Evolutionary conservation across 2,329 filamentous ascomycete species (phyloP).

Genomic region (Monascus ruber): DNA sequence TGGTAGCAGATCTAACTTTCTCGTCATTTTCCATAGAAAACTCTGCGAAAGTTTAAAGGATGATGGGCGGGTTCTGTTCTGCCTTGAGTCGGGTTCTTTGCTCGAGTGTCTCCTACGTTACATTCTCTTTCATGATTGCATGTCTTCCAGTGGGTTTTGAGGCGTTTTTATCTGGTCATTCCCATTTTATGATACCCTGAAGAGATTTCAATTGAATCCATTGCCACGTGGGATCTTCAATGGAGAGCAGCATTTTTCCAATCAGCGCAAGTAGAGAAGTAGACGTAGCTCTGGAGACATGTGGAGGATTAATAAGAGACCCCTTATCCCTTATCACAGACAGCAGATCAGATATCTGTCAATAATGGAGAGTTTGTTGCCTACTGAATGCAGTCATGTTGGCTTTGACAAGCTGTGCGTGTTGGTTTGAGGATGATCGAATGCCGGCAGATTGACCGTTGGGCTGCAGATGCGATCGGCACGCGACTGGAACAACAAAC

Average conservation of each 20-base stretch:
- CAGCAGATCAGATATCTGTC: too few relatives aligned
- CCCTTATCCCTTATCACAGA: too few relatives aligned
- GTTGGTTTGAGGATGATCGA: too few relatives aligned
- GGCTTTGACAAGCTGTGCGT: too few relatives aligned
- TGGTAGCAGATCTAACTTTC: too few relatives aligned
- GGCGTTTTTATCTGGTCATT: background rate
- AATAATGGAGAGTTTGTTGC: too few relatives aligned
- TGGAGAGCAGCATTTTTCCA: too few relatives aligned
- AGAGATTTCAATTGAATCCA: background rate
- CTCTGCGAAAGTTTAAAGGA: slow-evolving; percentile 57
- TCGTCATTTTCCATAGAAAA: slow-evolving; percentile 38
- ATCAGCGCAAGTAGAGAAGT: too few relatives aligned
- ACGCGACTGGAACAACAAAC: background rate
- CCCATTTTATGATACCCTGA: background rate
- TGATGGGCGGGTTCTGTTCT: slow-evolving; percentile 27
- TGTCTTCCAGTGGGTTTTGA: background rate
- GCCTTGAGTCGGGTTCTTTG: background rate
- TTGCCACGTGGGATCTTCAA: too few relatives aligned
- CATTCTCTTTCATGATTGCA: background rate
- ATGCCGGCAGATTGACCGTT: background rate
- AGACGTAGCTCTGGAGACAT: too few relatives aligned
- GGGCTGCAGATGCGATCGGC: background rate
- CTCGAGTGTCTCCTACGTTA: slow-evolving; percentile 2
- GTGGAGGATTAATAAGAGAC: too few relatives aligned
- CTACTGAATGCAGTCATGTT: too few relatives aligned